phyloP scores from a whole-genome alignment of 1,284 basidiomycete species.

The Papiliotrema laurentii region DNA sequence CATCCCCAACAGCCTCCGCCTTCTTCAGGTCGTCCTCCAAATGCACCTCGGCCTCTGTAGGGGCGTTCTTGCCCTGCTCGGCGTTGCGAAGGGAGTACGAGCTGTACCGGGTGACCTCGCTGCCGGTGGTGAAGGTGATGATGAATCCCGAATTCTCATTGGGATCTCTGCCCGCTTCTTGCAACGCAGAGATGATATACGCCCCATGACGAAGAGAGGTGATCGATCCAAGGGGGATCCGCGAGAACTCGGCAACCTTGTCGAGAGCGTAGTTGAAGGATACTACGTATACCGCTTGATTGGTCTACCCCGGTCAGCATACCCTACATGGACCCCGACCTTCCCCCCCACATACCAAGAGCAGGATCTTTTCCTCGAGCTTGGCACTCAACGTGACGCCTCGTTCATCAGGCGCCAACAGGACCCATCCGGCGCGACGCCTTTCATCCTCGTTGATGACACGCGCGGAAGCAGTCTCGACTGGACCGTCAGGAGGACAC shows the following conservation, averaged over 20 bases:
- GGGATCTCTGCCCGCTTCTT: conserved; percentile 81
- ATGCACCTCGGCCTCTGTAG: conserved; percentile 5
- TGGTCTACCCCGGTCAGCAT: conserved; percentile 51
- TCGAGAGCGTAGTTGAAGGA: conserved; percentile 86
- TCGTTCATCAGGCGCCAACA: conserved; percentile 76
- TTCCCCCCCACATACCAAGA: conserved; percentile 64
- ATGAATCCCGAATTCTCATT: conserved; percentile 80
- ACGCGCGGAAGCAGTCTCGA: conserved; percentile 76
- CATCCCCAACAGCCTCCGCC: not conserved
- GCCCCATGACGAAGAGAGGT: conserved; percentile 71
- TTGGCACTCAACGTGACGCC: conserved; percentile 66
- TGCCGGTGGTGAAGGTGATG: conserved; percentile 65
- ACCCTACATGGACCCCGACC: not conserved
- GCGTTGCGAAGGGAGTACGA: conserved; percentile 77
- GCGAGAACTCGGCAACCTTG: conserved; percentile 83
- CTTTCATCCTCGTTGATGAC: conserved; percentile 77
- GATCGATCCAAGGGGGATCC: conserved; percentile 80
- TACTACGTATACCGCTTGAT: conserved; percentile 62
- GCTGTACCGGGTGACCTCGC: conserved; percentile 64
- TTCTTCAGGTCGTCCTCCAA: conserved; percentile 8
- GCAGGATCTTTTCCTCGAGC: conserved; percentile 87
- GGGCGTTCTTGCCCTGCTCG: conserved; percentile 4
- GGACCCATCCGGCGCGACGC: conserved; percentile 80
- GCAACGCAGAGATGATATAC: conserved; percentile 84
- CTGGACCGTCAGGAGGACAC: conserved; percentile 19